These are phyloP conservation scores for Termitomyces sp. DNA, from an alignment of 768 basidiomycete genomes.

Conservation along the genomic window DNA sequence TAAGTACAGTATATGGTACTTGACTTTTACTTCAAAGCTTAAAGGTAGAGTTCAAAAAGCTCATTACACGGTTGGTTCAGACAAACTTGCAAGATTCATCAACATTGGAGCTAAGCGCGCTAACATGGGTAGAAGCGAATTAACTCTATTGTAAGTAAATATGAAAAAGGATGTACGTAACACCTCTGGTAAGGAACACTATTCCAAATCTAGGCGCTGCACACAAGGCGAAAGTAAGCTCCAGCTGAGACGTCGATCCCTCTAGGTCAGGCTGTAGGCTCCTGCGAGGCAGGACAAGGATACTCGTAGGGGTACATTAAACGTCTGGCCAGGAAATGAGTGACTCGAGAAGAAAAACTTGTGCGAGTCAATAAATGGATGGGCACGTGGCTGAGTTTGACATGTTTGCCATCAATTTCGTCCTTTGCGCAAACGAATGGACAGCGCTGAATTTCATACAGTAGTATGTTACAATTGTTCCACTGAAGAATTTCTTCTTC, in stretches of 20 bases:
- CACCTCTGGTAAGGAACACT: constrained; percentile 31
- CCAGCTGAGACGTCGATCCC: constrained; percentile 25
- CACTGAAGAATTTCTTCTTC: not conserved
- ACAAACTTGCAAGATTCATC: too few species aligned
- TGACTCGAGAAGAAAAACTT: constrained; percentile 12
- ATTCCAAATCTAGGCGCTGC: constrained; percentile 20
- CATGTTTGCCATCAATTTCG: constrained; percentile 4
- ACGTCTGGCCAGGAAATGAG: constrained; percentile 26
- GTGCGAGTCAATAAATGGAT: constrained; percentile 2
- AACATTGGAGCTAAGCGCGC: too few species aligned
- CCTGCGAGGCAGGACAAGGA: constrained; percentile 22
- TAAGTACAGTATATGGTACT: too few species aligned
- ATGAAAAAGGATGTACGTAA: constrained; percentile 13
- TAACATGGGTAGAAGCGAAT: too few species aligned
- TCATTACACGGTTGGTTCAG: too few species aligned
- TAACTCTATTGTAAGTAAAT: too few species aligned
- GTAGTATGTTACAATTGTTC: constrained; percentile 29
- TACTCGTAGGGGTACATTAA: constrained; percentile 31
- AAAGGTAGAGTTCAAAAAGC: too few species aligned
- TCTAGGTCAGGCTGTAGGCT: constrained; percentile 28
- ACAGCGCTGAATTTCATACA: constrained; percentile 59
- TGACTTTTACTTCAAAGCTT: too few species aligned
- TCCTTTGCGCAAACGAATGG: constrained; percentile 27
- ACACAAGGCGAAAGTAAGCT: constrained; percentile 22
- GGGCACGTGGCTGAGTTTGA: constrained; percentile 11